Conservation (phyloP, 768 basidiomycete species). For the Boletus huronensis region DNA sequence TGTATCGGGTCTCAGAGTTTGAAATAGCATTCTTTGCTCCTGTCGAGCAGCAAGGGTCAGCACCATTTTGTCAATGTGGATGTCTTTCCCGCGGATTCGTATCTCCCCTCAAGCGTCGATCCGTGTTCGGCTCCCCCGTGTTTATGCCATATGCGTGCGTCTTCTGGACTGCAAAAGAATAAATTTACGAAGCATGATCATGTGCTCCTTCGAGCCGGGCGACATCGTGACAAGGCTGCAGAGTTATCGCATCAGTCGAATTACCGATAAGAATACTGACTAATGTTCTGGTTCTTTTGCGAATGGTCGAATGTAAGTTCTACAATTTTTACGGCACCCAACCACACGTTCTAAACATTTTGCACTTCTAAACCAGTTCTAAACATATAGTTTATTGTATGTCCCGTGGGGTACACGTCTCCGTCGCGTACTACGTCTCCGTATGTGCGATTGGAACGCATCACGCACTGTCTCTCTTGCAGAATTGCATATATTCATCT, state of each 20-base stretch:
- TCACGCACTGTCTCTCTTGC: background rate
- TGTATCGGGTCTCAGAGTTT: background rate
- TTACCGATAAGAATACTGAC: conserved; percentile 15
- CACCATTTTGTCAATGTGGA: background rate
- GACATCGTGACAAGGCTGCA: background rate
- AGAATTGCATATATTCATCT: too few species aligned
- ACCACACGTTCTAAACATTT: background rate
- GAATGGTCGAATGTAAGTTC: conserved; percentile 4
- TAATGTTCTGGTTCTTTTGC: conserved; percentile 14
- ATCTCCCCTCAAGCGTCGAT: conserved; percentile 4
- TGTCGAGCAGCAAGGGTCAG: background rate
- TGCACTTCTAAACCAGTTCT: background rate
- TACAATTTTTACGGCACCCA: conserved; percentile 21
- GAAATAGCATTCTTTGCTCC: background rate
- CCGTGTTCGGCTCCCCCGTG: conserved; percentile 1
- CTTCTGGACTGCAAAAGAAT: background rate
- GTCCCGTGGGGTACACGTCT: background rate
- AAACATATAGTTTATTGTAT: background rate
- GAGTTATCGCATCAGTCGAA: background rate
- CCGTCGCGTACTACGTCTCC: background rate
- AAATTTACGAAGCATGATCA: conserved; percentile 1
- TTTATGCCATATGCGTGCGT: conserved; percentile 1
- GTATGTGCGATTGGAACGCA: background rate
- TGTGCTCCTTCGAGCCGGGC: background rate
- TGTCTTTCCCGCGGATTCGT: conserved; percentile 8